These are phyloP conservation scores for Mucor saturninus DNA, from an alignment of 371 early-diverging fungal species.

Conservation along the genomic window DNA sequence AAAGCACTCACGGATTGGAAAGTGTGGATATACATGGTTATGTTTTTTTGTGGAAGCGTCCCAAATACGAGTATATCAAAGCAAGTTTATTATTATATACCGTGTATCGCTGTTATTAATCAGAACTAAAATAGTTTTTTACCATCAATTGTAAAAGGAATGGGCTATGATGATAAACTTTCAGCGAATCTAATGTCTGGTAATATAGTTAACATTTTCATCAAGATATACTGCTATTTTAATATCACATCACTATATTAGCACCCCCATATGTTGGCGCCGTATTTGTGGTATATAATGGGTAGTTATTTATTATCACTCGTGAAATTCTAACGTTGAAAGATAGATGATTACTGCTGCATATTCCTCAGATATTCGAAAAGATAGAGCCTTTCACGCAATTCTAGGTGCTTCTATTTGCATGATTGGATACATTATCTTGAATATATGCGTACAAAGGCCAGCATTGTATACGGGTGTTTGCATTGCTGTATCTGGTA, in stretches of 20 bases:
- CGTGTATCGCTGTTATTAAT: not conserved
- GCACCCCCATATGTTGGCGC: constrained; percentile 54
- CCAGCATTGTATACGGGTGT: constrained; percentile 35
- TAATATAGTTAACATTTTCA: constrained; percentile 6
- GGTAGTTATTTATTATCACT: not conserved
- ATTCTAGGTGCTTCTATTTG: constrained; percentile 41
- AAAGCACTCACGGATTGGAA: constrained; percentile 51
- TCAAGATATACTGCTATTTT: not conserved
- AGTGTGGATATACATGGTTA: constrained; percentile 56
- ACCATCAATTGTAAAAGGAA: constrained; percentile 48
- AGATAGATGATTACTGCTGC: constrained; percentile 46
- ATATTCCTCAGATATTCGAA: constrained; percentile 42
- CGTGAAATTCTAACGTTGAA: too few relatives aligned
- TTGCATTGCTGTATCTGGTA: constrained; percentile 51
- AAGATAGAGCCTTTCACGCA: constrained; percentile 51
- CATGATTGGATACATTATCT: constrained; percentile 42
- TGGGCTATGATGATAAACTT: constrained; percentile 49
- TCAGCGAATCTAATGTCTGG: constrained; percentile 57
- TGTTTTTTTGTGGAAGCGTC: constrained; percentile 57
- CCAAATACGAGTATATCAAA: constrained; percentile 56
- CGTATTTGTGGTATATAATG: constrained; percentile 41
- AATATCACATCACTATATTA: constrained; percentile 2
- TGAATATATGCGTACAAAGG: constrained; percentile 24
- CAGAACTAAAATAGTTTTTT: constrained; percentile 33
- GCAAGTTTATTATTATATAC: constrained; percentile 21